These are phyloP conservation scores for Daldinia concentrica DNA, from an alignment of 495 filamentous ascomycete species.

Conservation along the genomic window DNA sequence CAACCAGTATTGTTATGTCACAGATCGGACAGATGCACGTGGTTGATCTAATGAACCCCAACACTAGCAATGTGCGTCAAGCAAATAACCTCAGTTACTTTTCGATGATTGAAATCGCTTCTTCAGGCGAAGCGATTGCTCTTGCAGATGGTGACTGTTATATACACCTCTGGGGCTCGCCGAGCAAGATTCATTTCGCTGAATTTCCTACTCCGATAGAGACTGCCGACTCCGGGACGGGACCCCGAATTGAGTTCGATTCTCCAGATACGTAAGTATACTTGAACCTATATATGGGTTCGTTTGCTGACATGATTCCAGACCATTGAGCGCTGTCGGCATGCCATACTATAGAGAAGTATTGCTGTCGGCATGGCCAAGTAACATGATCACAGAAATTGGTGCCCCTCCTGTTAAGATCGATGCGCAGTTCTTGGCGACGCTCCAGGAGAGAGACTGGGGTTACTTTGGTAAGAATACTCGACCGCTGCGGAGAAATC, in stretches of 20 bases:
- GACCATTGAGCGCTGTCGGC: conserved; percentile 83
- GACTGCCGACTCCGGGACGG: conserved; percentile 37
- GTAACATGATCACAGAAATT: conserved; percentile 80
- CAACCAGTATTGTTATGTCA: conserved; percentile 89
- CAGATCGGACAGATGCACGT: conserved; percentile 92
- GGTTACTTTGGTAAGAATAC: conserved; percentile 81
- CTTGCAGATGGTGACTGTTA: conserved; percentile 80
- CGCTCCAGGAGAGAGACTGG: conserved; percentile 72
- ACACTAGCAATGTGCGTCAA: conserved; percentile 88
- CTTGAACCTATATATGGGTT: conserved; percentile 24
- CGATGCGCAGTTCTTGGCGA: conserved; percentile 75
- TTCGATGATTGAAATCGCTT: conserved; percentile 83
- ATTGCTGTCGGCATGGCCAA: conserved; percentile 89
- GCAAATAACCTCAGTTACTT: conserved; percentile 73
- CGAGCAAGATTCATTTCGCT: conserved; percentile 86
- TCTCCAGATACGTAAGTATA: conserved; percentile 68
- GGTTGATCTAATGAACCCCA: conserved; percentile 93
- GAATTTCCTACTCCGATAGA: conserved; percentile 83
- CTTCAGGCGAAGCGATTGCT: conserved; percentile 87
- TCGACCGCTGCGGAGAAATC: conserved; percentile 76
- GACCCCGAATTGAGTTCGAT: conserved; percentile 43
- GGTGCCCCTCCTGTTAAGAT: conserved; percentile 81
- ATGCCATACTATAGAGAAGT: conserved; percentile 93
- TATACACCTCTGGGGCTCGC: conserved; percentile 92
- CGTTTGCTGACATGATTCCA: conserved; percentile 46